Evolutionary conservation across 768 basidiomycete species (phyloP).

Genomic region (Phaffia australis): DNA sequence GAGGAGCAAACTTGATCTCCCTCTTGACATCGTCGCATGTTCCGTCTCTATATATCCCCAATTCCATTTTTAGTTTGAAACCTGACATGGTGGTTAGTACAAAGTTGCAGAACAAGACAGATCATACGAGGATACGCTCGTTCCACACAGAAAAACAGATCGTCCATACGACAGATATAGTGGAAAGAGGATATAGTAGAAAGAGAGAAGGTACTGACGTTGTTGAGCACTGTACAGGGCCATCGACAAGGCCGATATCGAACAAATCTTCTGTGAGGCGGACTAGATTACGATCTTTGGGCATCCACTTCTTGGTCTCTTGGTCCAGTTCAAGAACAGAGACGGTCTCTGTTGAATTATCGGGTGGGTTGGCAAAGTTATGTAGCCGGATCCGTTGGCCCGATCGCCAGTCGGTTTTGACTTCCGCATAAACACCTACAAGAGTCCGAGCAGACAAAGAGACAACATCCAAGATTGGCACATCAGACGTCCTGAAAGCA

Average conservation of each 20-base stretch:
- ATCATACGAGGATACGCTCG: too few relatives aligned
- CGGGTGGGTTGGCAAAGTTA: constrained; percentile 8
- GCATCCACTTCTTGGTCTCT: neutral
- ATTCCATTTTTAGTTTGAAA: neutral
- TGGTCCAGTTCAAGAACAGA: constrained; percentile 2
- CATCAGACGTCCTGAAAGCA: neutral
- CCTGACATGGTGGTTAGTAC: neutral
- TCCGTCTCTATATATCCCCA: constrained; percentile 5
- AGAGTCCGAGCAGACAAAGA: neutral
- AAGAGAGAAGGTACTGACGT: neutral
- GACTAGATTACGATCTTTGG: neutral
- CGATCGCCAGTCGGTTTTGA: constrained; percentile 15
- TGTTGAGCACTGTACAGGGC: constrained; percentile 13
- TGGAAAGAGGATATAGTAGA: neutral
- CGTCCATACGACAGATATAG: neutral
- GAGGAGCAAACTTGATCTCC: constrained; percentile 6
- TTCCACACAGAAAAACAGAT: too few relatives aligned
- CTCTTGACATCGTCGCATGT: constrained; percentile 16
- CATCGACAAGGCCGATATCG: constrained; percentile 18
- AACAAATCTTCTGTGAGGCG: constrained; percentile 3
- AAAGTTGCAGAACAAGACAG: neutral
- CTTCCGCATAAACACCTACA: constrained; percentile 10
- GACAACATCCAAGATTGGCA: neutral
- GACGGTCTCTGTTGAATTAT: neutral
- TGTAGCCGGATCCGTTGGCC: constrained; percentile 19